Percentiles rank a stretch among this genome's conserved stretches.
These are phyloP conservation scores for Stagonosporopsis tanaceti DNA, from an alignment of 2,329 filamentous ascomycete genomes.

Conservation along the genomic window DNA sequence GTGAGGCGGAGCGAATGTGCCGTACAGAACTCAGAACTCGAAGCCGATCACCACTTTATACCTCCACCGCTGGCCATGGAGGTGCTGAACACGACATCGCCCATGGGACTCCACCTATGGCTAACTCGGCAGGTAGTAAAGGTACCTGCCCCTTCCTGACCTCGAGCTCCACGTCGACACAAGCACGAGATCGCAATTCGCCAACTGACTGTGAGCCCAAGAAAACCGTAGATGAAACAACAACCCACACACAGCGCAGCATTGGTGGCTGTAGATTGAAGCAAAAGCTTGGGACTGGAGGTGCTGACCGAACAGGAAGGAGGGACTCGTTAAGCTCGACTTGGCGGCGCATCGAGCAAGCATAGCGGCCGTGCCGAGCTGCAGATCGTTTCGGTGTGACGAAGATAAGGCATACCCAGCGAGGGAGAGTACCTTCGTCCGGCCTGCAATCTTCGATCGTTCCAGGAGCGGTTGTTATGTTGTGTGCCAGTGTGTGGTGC, in stretches of 20 bases:
- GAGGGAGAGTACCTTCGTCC: background rate
- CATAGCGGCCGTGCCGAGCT: slow-evolving; percentile 27
- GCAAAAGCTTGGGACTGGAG: slow-evolving; percentile 36
- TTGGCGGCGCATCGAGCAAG: slow-evolving; percentile 33
- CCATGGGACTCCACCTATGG: slow-evolving; percentile 25
- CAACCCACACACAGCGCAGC: slow-evolving; percentile 23
- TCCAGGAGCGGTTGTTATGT: background rate
- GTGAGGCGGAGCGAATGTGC: slow-evolving; percentile 12
- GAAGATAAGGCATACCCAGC: slow-evolving; percentile 22
- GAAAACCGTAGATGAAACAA: slow-evolving; percentile 30
- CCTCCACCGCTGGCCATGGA: slow-evolving; percentile 10
- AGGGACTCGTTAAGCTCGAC: slow-evolving; percentile 37
- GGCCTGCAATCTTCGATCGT: slow-evolving; percentile 1
- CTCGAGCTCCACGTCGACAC: slow-evolving; percentile 23
- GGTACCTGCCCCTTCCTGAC: slow-evolving; percentile 39
- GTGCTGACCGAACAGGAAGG: slow-evolving; percentile 42
- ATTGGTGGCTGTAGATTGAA: slow-evolving; percentile 45
- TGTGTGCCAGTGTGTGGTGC: background rate
- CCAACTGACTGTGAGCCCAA: slow-evolving; percentile 24
- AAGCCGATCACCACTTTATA: slow-evolving; percentile 12
- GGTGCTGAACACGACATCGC: slow-evolving; percentile 17
- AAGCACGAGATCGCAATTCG: slow-evolving; percentile 33
- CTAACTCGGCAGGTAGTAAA: slow-evolving; percentile 41
- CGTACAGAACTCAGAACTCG: background rate
- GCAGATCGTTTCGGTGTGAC: slow-evolving; percentile 23